Conservation (phyloP, 805 yeast genomes). For the Candida vartiovaarae region DNA sequence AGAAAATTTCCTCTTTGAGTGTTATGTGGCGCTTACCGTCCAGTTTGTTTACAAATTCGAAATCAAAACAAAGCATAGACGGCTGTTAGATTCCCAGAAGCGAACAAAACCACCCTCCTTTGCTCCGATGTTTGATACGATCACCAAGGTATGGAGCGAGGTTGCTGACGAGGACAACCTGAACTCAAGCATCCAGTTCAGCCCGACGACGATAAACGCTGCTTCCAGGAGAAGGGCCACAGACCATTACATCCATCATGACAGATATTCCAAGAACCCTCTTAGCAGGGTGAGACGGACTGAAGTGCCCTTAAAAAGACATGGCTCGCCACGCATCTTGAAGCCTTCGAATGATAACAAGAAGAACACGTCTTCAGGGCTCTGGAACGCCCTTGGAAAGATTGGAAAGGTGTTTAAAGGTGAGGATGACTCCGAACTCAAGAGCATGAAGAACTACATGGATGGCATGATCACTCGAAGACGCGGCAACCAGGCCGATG, state of each 20-base stretch:
- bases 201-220: slow-evolving; percentile 6
- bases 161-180: slow-evolving; percentile 13
- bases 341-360: slow-evolving; percentile 12
- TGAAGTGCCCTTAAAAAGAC: neutral
- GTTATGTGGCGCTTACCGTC: too few species aligned
- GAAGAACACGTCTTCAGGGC: slow-evolving; percentile 7
- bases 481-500: slow-evolving; percentile 4
- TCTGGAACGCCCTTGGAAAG: slow-evolving; percentile 15
- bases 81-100: too few species aligned
- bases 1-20: too few species aligned
- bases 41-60: too few species aligned
- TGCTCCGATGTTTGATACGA: slow-evolving; percentile 14
- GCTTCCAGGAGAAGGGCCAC: neutral
- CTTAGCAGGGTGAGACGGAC: slow-evolving; percentile 6
- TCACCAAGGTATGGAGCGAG: slow-evolving; percentile 19
- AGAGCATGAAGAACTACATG: slow-evolving; percentile 19
- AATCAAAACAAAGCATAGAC: too few species aligned
- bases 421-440: slow-evolving; percentile 13
- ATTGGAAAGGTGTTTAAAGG: slow-evolving; percentile 14
- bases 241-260: slow-evolving; percentile 14
- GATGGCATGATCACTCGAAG: slow-evolving; percentile 18
- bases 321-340: slow-evolving; percentile 16
- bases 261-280: slow-evolving; percentile 5
- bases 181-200: slow-evolving; percentile 9
- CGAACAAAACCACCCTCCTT: too few species aligned